A percentile compares a stretch with the other conserved stretches of the same genome.
Evolutionary conservation across 129 eudicot genomes (phyloP).

Genomic region (Lactuca sativa): DNA sequence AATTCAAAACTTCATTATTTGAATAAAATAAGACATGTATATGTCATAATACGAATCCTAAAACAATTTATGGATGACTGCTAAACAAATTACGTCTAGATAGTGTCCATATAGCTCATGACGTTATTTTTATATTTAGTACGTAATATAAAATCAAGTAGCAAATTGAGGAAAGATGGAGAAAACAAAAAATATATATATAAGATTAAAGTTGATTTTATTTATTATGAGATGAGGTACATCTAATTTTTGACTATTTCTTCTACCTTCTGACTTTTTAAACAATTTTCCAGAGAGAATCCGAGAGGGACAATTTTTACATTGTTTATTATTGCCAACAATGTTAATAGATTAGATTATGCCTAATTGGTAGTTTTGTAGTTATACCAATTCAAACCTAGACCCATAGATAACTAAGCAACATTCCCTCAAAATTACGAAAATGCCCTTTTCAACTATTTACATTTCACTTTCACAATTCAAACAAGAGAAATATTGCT

Average conservation of each 20-base stretch:
- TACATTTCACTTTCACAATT: background rate
- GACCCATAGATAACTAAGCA: background rate
- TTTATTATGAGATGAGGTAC: constrained; percentile 12
- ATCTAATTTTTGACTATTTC: constrained; percentile 35
- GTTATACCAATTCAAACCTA: constrained; percentile 34
- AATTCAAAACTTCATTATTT: background rate
- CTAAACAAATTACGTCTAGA: background rate
- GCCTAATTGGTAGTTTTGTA: constrained; percentile 18
- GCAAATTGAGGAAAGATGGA: too few relatives aligned
- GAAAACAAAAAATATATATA: too few relatives aligned
- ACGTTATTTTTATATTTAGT: too few relatives aligned
- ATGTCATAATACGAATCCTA: background rate
- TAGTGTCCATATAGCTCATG: background rate
- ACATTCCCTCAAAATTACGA: constrained; percentile 15
- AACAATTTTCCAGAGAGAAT: constrained; percentile 2
- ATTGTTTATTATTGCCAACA: constrained; percentile 12
- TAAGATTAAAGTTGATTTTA: background rate
- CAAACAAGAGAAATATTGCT: background rate
- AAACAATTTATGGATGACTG: background rate
- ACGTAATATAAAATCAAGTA: too few relatives aligned
- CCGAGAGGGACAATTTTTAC: constrained; percentile 15
- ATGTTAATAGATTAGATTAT: constrained; percentile 2
- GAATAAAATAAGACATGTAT: too few relatives aligned
- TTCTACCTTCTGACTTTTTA: constrained; percentile 31
- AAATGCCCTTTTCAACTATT: constrained; percentile 16